Conservation (phyloP, 495 filamentous ascomycete species). For the Aspergillus homomorphus region DNA sequence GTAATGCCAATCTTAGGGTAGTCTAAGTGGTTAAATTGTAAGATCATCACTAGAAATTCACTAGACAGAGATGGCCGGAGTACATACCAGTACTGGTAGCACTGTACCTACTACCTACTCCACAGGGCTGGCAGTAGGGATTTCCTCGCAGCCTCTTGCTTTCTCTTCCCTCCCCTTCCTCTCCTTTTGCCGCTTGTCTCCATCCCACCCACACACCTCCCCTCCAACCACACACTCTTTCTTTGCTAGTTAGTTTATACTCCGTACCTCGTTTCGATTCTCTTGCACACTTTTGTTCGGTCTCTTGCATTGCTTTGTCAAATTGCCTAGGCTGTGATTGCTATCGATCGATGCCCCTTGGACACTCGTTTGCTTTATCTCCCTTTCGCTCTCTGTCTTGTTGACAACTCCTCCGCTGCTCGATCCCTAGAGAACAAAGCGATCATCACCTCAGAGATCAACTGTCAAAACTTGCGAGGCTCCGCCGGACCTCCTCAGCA, state of each 20-base stretch:
- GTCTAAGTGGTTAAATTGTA: neutral
- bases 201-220: neutral
- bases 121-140: neutral
- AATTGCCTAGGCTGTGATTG: neutral
- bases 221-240: slow-evolving; percentile 8
- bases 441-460: neutral
- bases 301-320: neutral
- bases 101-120: neutral
- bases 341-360: neutral
- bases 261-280: neutral
- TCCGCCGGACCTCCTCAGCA: neutral
- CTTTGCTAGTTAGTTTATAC: neutral
- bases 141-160: neutral
- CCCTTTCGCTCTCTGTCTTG: neutral
- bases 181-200: slow-evolving; percentile 5
- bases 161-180: neutral
- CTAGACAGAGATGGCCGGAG: too few species aligned
- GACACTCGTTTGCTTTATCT: neutral
- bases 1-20: neutral
- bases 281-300: neutral
- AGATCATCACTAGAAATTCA: neutral
- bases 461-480: neutral
- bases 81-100: too few species aligned
- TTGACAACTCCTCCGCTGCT: neutral
- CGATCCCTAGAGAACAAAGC: neutral